Conservation (phyloP, 2,329 filamentous ascomycete species). For the Arthrobotrys entomopaga region DNA sequence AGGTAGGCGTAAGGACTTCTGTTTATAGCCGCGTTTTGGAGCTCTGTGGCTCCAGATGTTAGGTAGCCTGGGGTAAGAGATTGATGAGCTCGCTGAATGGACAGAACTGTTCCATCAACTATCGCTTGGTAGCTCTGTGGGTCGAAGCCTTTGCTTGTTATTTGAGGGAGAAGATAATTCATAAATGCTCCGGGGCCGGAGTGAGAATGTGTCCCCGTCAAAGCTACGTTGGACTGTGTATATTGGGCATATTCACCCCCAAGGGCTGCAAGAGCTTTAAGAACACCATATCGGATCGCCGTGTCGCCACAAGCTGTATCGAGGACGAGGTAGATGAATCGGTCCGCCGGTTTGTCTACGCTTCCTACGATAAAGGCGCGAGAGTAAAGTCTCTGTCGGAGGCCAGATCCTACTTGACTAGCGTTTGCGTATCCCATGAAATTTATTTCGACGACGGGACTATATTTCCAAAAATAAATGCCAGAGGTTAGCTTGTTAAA, state of each 20-base stretch:
- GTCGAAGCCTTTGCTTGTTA: constrained; percentile 86
- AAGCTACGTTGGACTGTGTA: constrained; percentile 80
- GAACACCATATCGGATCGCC: constrained; percentile 84
- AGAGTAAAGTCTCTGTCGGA: constrained; percentile 87
- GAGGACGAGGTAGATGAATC: constrained; percentile 86
- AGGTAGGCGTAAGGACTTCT: constrained; percentile 88
- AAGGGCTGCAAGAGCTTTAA: constrained; percentile 75
- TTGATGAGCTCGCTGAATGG: constrained; percentile 82
- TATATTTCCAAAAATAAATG: constrained; percentile 64
- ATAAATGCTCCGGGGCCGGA: constrained; percentile 91
- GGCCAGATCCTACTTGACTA: constrained; percentile 81
- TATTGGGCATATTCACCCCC: constrained; percentile 76
- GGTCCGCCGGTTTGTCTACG: constrained; percentile 72
- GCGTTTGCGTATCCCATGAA: constrained; percentile 91
- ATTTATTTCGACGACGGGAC: constrained; percentile 83
- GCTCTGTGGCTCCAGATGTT: constrained; percentile 74
- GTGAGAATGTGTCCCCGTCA: constrained; percentile 93
- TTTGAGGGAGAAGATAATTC: constrained; percentile 92
- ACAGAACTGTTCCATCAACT: constrained; percentile 83
- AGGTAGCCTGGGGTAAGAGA: constrained; percentile 76
- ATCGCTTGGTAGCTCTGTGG: constrained; percentile 88
- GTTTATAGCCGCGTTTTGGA: constrained; percentile 84
- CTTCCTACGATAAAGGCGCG: constrained; percentile 88
- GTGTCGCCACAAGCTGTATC: constrained; percentile 91
- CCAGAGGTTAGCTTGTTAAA: constrained; percentile 23